phyloP scores from a whole-genome alignment of 2,329 filamentous ascomycete genomes.

The Boeremia lycopersici region DNA sequence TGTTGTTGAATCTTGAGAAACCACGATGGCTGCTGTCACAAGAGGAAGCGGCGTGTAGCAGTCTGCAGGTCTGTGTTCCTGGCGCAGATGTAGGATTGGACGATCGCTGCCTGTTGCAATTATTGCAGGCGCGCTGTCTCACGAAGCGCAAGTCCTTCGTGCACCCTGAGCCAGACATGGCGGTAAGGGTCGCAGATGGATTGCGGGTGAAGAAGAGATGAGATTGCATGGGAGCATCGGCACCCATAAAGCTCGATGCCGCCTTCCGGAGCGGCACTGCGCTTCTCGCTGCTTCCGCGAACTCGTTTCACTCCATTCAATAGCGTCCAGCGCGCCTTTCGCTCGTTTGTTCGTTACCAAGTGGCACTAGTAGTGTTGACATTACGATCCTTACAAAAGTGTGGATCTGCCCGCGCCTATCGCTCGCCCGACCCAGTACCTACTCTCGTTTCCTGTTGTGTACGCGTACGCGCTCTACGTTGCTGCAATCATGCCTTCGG shows the following conservation, averaged over 20 bases:
- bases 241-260: conserved; percentile 6
- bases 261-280: neutral
- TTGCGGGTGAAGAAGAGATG: conserved; percentile 15
- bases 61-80: conserved; percentile 3
- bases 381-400: conserved; percentile 6
- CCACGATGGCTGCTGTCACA: conserved; percentile 12
- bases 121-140: neutral
- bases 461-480: conserved; percentile 9
- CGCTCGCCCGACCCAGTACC: conserved; percentile 4
- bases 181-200: conserved; percentile 8
- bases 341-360: conserved; percentile 5
- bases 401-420: conserved; percentile 6
- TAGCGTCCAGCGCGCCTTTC: conserved; percentile 10
- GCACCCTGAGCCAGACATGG: neutral
- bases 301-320: conserved; percentile 5
- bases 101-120: neutral
- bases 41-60: conserved; percentile 11
- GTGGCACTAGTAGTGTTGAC: conserved; percentile 16
- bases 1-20: conserved; percentile 2
- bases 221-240: conserved; percentile 8
- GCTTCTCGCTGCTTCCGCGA: neutral
- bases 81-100: neutral
- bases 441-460: conserved; percentile 4
- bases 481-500: conserved; percentile 17
- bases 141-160: conserved; percentile 3